Conservation (phyloP, 2,329 filamentous ascomycete genomes). For the Aspergillus fijiensis region DNA sequence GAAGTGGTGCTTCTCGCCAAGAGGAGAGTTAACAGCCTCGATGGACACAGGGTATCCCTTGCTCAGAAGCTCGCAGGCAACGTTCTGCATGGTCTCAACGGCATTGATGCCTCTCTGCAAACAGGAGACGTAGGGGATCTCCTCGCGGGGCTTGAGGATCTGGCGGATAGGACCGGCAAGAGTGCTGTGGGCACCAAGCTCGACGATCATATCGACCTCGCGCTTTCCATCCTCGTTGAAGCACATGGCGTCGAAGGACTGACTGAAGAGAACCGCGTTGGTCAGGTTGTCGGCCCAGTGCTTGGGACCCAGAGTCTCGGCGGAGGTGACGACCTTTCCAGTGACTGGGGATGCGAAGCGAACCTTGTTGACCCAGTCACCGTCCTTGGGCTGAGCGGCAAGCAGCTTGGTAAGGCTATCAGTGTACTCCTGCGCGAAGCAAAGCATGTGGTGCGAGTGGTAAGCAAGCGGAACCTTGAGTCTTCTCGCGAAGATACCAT, state of each 20-base stretch:
- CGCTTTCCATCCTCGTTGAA: too few relatives aligned
- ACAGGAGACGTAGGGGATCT: slow-evolving; percentile 8
- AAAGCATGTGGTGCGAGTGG: slow-evolving; percentile 7
- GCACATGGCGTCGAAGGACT: neutral
- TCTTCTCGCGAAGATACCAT: neutral
- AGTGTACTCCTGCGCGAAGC: slow-evolving; percentile 27
- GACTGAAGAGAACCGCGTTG: too few relatives aligned
- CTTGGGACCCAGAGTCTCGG: too few relatives aligned
- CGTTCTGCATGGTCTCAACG: neutral
- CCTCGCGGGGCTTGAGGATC: slow-evolving; percentile 14
- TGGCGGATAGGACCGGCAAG: slow-evolving; percentile 32
- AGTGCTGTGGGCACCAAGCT: slow-evolving; percentile 34
- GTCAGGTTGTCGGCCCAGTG: too few relatives aligned
- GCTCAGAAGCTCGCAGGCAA: neutral
- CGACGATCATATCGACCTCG: slow-evolving; percentile 23
- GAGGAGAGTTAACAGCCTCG: too few relatives aligned
- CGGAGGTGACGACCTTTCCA: too few relatives aligned
- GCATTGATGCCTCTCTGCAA: neutral
- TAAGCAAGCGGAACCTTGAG: slow-evolving; percentile 27
- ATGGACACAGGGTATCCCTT: too few relatives aligned
- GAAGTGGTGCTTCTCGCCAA: too few relatives aligned
- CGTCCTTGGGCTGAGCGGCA: neutral
- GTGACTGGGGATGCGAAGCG: too few relatives aligned
- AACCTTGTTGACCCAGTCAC: neutral
- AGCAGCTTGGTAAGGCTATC: slow-evolving; percentile 9